Evolutionary conservation across 2,329 filamentous ascomycete species (phyloP).

Genomic region (Cladosporium oxysporum): DNA sequence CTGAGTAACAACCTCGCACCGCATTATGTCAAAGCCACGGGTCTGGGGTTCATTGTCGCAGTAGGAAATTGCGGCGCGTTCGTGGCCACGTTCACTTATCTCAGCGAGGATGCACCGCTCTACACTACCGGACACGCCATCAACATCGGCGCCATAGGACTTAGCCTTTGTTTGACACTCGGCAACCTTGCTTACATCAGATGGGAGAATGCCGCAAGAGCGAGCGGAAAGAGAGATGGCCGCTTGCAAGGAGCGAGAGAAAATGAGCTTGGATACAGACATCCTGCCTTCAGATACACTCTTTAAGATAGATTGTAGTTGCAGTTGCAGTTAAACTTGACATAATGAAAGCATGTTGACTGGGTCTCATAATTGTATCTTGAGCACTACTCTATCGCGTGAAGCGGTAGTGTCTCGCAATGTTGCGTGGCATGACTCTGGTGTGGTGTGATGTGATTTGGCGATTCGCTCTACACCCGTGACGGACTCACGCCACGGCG

Average conservation of each 20-base stretch:
- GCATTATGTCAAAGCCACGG: slow-evolving; percentile 47
- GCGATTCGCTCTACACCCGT: too few species aligned
- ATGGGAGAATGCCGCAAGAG: slow-evolving; percentile 46
- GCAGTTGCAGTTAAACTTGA: not conserved
- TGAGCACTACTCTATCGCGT: not conserved
- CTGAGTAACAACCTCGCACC: slow-evolving; percentile 48
- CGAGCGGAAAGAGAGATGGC: slow-evolving; percentile 42
- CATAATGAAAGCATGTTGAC: not conserved
- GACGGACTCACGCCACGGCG: too few species aligned
- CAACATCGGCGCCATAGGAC: slow-evolving; percentile 43
- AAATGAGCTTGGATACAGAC: slow-evolving; percentile 42
- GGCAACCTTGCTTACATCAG: slow-evolving; percentile 42
- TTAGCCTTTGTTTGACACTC: slow-evolving; percentile 38
- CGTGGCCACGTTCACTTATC: slow-evolving; percentile 48
- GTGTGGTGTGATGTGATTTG: not conserved
- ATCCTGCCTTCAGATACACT: slow-evolving; percentile 47
- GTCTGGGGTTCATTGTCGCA: slow-evolving; percentile 45
- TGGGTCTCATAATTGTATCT: not conserved
- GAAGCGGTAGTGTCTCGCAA: not conserved
- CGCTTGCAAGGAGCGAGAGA: slow-evolving; percentile 37
- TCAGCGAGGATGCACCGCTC: slow-evolving; percentile 45
- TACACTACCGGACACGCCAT: slow-evolving; percentile 46
- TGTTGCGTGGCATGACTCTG: not conserved
- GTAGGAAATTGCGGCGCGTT: slow-evolving; percentile 48
- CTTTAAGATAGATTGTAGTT: slow-evolving; percentile 15